Evolutionary conservation across 179 eudicot species (phyloP).

Genomic region (Silene coronaria): DNA sequence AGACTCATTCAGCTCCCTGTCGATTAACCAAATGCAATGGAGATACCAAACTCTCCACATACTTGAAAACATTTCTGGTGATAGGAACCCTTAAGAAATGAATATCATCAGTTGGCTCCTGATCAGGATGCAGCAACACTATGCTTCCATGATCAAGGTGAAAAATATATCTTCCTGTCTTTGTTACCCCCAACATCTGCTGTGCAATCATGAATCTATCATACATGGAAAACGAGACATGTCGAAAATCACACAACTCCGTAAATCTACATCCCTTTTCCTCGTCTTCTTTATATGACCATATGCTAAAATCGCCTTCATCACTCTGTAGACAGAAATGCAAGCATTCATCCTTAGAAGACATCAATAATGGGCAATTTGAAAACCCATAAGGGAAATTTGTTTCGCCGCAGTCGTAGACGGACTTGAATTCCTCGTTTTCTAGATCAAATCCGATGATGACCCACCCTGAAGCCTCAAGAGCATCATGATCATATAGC

Average conservation of each 20-base stretch:
- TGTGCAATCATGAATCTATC: not conserved
- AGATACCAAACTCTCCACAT: not conserved
- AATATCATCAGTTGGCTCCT: constrained; percentile 2
- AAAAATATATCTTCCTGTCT: not conserved
- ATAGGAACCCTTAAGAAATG: not conserved
- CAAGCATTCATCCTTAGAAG: constrained; percentile 6
- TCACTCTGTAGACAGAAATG: not conserved
- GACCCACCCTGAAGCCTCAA: not conserved
- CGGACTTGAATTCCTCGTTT: not conserved
- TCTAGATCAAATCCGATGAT: constrained; percentile 8
- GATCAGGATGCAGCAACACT: not conserved
- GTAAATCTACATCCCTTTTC: not conserved
- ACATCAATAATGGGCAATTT: not conserved
- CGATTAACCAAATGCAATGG: not conserved
- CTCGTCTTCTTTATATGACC: not conserved
- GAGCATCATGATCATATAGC: not conserved
- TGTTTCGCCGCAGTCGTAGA: not conserved
- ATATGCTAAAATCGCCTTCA: constrained; percentile 3
- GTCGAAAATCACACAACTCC: constrained; percentile 7
- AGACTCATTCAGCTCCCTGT: not conserved
- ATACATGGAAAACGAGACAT: not conserved
- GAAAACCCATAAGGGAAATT: not conserved
- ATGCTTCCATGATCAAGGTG: not conserved
- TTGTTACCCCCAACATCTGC: no score
- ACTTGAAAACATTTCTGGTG: not conserved